A percentile compares a stretch with the other conserved stretches of the same genome.
Evolutionary conservation across 345 rosid genomes (phyloP).

Genomic region (Raphanus raphanistrum): DNA sequence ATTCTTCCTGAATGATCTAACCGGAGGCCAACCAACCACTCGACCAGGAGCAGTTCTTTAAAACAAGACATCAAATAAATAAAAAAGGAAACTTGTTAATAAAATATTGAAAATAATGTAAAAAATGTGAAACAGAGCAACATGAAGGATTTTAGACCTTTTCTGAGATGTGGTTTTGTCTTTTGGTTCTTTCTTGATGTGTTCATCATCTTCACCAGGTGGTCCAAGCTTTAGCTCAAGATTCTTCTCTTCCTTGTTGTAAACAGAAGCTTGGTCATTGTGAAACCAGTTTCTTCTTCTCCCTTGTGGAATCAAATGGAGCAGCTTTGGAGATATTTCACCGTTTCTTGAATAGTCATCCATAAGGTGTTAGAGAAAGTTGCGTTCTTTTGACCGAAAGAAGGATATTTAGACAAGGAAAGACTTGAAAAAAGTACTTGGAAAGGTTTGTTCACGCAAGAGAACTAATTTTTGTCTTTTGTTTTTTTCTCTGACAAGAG

Average conservation of each 20-base stretch:
- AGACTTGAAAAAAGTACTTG: neutral
- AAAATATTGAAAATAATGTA: too few relatives aligned
- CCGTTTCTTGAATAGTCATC: conserved; percentile 49
- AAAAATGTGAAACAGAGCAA: too few relatives aligned
- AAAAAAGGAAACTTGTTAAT: too few relatives aligned
- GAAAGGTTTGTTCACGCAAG: conserved; percentile 9
- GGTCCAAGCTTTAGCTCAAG: conserved; percentile 96
- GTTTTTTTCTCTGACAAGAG: neutral
- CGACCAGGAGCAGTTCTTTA: conserved; percentile 91
- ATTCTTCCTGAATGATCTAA: conserved; percentile 86
- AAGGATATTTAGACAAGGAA: neutral
- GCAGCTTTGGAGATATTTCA: conserved; percentile 52
- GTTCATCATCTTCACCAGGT: conserved; percentile 53
- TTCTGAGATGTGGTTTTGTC: conserved; percentile 42
- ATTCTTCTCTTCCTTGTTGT: conserved; percentile 63
- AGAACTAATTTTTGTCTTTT: neutral
- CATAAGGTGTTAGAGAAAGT: conserved; percentile 34
- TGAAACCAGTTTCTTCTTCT: conserved; percentile 52
- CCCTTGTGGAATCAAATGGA: conserved; percentile 59
- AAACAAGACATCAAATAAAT: neutral
- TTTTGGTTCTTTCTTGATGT: conserved; percentile 38
- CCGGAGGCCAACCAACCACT: conserved; percentile 99
- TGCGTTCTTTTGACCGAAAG: neutral
- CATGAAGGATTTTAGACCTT: conserved; percentile 9
- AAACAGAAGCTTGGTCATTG: conserved; percentile 33